A percentile compares a stretch with the other conserved stretches of the same genome.
Evolutionary conservation across 2,329 filamentous ascomycete genomes (phyloP).

Genomic region (Fusarium liriodendri): DNA sequence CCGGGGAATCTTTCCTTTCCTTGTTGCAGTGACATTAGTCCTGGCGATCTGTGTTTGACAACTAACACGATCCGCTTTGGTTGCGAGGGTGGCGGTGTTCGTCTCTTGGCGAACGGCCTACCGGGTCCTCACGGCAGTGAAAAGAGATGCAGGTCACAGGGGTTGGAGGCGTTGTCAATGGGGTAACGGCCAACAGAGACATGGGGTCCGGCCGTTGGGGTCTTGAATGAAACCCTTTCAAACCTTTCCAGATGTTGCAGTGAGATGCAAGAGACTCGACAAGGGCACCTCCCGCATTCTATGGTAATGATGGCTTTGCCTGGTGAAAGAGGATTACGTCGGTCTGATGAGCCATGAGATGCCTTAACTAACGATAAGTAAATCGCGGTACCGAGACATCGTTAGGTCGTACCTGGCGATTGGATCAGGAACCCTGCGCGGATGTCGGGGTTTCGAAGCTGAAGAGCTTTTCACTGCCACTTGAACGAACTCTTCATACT

Average conservation of each 20-base stretch:
- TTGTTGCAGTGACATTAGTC: background rate
- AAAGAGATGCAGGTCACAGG: background rate
- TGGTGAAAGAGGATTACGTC: no score
- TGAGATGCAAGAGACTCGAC: background rate
- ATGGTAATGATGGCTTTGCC: background rate
- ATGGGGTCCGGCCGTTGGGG: background rate
- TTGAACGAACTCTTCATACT: background rate
- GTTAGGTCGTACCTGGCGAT: background rate
- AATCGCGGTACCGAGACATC: background rate
- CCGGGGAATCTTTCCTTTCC: background rate
- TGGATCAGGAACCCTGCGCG: background rate
- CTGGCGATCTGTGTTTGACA: background rate
- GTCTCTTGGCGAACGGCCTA: background rate
- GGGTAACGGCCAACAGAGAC: background rate
- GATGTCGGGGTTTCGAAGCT: background rate
- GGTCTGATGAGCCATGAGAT: background rate
- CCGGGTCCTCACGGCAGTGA: background rate
- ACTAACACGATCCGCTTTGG: background rate
- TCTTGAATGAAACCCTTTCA: background rate
- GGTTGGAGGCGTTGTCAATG: background rate
- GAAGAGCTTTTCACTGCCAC: background rate
- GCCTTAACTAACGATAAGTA: background rate
- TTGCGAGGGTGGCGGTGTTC: background rate
- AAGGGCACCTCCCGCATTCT: background rate
- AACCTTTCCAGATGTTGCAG: background rate